Evolutionary conservation across 106 monocot species (phyloP), one percentile per base, ranked within the genome.

Genomic region (Dendrobium nobile): DNA sequence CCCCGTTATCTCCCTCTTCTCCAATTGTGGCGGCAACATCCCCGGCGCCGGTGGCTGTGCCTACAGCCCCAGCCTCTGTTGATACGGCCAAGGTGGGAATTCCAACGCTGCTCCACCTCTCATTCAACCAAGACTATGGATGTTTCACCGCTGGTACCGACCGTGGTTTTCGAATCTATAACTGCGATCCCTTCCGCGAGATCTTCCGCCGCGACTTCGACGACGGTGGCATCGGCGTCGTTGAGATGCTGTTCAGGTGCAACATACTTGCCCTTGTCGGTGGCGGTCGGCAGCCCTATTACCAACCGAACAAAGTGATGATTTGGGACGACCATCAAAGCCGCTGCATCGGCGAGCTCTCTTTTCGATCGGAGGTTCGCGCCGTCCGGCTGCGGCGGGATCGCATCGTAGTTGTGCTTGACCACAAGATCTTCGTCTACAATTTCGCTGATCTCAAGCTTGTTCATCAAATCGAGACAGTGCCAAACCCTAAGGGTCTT

Each of bases 261-360:
- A 99, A 99, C 83, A 95, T 99, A 44, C 92, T 99, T 41, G 98
- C 95, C 15, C 82, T 99, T 19, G 95, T 99, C 28, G 98, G 98
- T n/a, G 98, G 98, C 16, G 98, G 98, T 2, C 78, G 83, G 7
- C 79, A 75, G n/a, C 95, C 98, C 8, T 80, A 91, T 77, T 95
- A 90, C 77, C 88, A 91, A 20, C 95, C 93, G 28, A 95, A 85
- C 55, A 95, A 95, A 79, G 98, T 99, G 84, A 99, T 99, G 98
- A 99, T 99, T 79, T 99, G 98, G 98, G 98, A 99, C 84, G 98
- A 99, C 80, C 95, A 99, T 80, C 98, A 99, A 89, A 89, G 88
- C 81, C 87, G 98, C 4, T 99, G 98, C 85, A 99, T 99, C 65
- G 98, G 98, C 51, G 98, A 99, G 85, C 90, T 99, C 47, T 99